Evolutionary conservation across 2,329 filamentous ascomycete genomes (phyloP).

Genomic region (Arthrobotrys pseudoclavata): DNA sequence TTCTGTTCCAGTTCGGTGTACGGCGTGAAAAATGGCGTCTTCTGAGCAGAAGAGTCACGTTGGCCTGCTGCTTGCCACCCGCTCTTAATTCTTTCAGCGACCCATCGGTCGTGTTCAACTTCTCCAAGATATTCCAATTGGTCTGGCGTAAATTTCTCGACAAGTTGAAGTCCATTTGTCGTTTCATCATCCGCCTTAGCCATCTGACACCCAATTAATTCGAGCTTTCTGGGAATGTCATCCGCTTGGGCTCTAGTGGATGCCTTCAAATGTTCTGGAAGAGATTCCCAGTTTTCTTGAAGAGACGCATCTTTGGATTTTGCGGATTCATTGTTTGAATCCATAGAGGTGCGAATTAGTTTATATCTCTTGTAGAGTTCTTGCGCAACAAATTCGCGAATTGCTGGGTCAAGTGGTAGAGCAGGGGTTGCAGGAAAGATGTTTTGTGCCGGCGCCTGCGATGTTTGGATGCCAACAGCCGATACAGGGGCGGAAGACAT

Average conservation of each 20-base stretch:
- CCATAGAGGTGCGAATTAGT: conserved; percentile 32
- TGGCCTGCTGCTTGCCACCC: conserved; percentile 39
- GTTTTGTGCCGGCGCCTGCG: conserved; percentile 14
- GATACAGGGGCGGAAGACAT: not conserved
- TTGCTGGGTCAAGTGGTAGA: conserved; percentile 30
- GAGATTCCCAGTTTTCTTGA: conserved; percentile 41
- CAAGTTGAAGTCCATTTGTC: not conserved
- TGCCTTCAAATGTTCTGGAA: conserved; percentile 42
- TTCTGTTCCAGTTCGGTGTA: conserved; percentile 51
- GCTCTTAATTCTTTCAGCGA: conserved; percentile 41
- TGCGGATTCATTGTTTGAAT: conserved; percentile 16
- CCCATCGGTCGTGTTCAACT: conserved; percentile 53
- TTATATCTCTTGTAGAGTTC: conserved; percentile 55
- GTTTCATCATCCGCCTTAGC: conserved; percentile 12
- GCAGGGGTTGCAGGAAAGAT: conserved; percentile 11
- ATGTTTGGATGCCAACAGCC: not conserved
- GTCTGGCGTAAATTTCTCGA: conserved; percentile 35
- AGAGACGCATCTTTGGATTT: conserved; percentile 38
- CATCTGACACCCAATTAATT: conserved; percentile 29
- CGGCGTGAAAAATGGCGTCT: conserved; percentile 51
- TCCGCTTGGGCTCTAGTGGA: conserved; percentile 47
- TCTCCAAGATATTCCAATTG: conserved; percentile 49
- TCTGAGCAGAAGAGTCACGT: conserved; percentile 33
- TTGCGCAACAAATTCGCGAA: conserved; percentile 40
- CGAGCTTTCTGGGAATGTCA: conserved; percentile 53